Evolutionary conservation across 495 filamentous ascomycete genomes (phyloP), one percentile per base, ranked within the genome.

Genomic region (Penicillium cataractarum): DNA sequence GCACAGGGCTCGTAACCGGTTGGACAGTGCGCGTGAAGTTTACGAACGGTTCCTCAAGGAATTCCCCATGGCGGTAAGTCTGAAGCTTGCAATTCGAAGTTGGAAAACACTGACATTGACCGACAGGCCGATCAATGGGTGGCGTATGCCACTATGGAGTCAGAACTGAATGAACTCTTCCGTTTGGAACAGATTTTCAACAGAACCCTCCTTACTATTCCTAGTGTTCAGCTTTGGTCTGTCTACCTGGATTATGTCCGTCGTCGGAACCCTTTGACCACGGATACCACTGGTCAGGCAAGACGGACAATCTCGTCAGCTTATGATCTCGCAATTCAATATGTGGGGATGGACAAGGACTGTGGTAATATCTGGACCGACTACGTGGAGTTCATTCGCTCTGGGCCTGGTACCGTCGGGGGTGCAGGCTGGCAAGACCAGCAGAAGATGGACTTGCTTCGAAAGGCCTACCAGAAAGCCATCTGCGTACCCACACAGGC

Each of bases 221-320:
- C 89, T 19, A 89, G 92, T 73, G 87, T 97, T 32, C 83, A 88
- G 54, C 85, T 99, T 8, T 99, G 93, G 94, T 90, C 87, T 19
- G 84, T 89, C n/a, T 99, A 99, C 72, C 82, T 99, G 37, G 90
- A 96, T 74, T 97, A 98, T 73, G 87, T 98, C 62, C 93, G 96
- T 55, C 92, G 95, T 19, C 83, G 88, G 55, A 93, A 98, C 70
- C 91, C 95, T 62, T 78, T 97, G 46, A 87, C 84, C 6, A 94
- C 87, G 61, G 95, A 97, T 70, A 79, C 85, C n/a, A 81, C 83
- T 37, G 92, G 90, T 35, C 79, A 86, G 51, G 89, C 92, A 37
- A 89, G 94, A 44, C 80, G 83, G 53, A 90, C 87, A 12, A 88
- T 98, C 49, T 86, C 84, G 29, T 89, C 91, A 59, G 89, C 92